Percentiles rank a stretch among this genome's conserved stretches.
These are phyloP conservation scores for Lenwebbia sp. DNA, from an alignment of 345 rosid genomes.

Conservation along the genomic window DNA sequence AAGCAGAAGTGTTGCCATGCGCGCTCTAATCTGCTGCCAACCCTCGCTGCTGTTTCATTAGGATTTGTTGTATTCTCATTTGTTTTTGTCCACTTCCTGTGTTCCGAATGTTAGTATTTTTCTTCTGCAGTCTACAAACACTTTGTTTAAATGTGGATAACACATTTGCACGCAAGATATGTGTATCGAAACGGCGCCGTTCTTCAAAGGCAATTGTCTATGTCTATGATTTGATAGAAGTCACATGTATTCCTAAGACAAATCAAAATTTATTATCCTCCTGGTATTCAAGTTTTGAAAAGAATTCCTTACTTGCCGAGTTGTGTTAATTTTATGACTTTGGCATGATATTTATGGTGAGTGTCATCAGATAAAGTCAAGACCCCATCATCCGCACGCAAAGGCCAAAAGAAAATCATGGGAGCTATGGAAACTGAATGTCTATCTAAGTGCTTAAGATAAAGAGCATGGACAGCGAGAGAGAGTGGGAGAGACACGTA, in stretches of 20 bases:
- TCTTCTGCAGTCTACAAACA: neutral
- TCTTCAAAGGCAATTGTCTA: neutral
- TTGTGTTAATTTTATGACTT: no score
- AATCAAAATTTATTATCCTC: neutral
- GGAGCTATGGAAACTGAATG: neutral
- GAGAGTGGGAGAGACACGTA: neutral
- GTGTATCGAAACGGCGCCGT: neutral
- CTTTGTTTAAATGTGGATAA: neutral
- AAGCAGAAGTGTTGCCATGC: no score
- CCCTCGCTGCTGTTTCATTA: neutral
- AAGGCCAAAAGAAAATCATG: neutral
- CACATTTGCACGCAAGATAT: neutral
- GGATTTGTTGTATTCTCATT: neutral
- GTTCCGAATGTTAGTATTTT: neutral
- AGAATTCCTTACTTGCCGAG: neutral
- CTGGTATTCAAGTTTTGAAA: neutral
- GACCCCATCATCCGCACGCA: neutral
- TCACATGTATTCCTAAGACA: neutral
- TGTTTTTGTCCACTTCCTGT: neutral
- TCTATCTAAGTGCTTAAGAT: neutral
- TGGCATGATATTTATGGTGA: no score
- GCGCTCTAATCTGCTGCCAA: neutral
- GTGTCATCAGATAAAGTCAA: neutral
- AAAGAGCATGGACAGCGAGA: neutral
- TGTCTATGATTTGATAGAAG: neutral